These are phyloP conservation scores for Cercophora scortea DNA, from an alignment of 495 filamentous ascomycete species.

Conservation along the genomic window DNA sequence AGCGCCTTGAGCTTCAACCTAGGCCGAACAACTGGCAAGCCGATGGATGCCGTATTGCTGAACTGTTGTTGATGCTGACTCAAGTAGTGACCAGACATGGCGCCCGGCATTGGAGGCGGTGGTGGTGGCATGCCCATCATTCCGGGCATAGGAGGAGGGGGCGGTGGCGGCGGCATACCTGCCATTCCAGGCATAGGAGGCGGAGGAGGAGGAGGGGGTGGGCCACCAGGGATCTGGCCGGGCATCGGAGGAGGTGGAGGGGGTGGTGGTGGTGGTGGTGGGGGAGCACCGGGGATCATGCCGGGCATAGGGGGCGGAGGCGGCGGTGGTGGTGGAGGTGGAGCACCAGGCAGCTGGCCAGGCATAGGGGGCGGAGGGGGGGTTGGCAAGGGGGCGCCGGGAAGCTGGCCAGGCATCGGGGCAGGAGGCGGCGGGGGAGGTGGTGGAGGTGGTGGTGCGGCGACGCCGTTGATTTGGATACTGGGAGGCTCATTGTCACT, in stretches of 20 bases:
- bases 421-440: conserved; percentile 27
- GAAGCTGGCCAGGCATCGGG: conserved; percentile 32
- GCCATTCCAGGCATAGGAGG: conserved; percentile 31
- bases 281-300: conserved; percentile 40
- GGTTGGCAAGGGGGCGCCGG: conserved; percentile 29
- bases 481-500: conserved; percentile 49
- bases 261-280: conserved; percentile 37
- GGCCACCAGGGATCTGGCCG: conserved; percentile 35
- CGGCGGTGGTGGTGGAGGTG: conserved; percentile 40
- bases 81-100: conserved; percentile 44
- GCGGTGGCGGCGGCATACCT: conserved; percentile 32
- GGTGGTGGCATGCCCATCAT: conserved; percentile 31
- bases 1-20: conserved; percentile 99
- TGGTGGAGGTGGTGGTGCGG: conserved; percentile 17
- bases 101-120: conserved; percentile 51
- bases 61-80: conserved; percentile 33
- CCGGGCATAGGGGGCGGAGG: conserved; percentile 41
- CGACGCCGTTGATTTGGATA: conserved; percentile 33
- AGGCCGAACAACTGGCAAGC: conserved; percentile 70
- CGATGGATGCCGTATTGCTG: conserved; percentile 27
- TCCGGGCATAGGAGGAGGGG: conserved; percentile 36
- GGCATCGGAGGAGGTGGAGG: conserved; percentile 35
- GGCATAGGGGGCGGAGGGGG: conserved; percentile 36
- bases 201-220: conserved; percentile 29
- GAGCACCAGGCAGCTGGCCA: conserved; percentile 35